Base-by-base conservation (phyloP, 75 land plant genomes). In the Sequoiadendron giganteum region DNA sequence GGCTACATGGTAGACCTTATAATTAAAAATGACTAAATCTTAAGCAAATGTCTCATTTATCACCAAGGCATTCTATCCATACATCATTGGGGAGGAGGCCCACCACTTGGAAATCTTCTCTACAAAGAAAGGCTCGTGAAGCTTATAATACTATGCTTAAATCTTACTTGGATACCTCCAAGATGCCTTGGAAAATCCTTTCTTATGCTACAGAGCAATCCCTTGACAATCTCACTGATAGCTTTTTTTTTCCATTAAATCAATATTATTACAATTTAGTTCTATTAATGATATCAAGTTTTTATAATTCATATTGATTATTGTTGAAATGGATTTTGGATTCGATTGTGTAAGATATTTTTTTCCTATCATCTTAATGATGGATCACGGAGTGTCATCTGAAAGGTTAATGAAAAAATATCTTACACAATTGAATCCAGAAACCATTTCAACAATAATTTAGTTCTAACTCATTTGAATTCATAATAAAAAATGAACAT, bases 21-120 rank as follows among this genome's bases (percentile, higher is more conserved):
- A 19, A 3, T 16, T 56, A 18, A 25, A 58, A 15, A 58, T 58
- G 65, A 25, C 70, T 25, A 65, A 65, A 65, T 6, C n/a, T 65
- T 65, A 65, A 65, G 1, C 88, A 75, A 87, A 47, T 28, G 86
- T 87, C 56, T 91, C 92, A 36, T 91, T 91, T 40, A 86, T 61
- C 61, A 58, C 65, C 42, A 91, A 19, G 49, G 79, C 61, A 61
- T 85, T 91, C 52, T 89, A 72, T 38, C 80, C 87, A 80, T 91
- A 91, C 21, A 84, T 47, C 55, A 89, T 54, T 49, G 92, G 90
- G 25, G 92, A 91, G 39, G 88, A 89, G 25, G 87, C 85, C 92
- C 89, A 91, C 92, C 91, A 90, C 25, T 84, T 87, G 25, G 48
- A 76, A 87, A 91, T 91, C 25, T 87, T 43, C 54, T 70, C 89